phyloP scores from a whole-genome alignment of 129 eudicot genomes.

The Erigeron canadensis region DNA sequence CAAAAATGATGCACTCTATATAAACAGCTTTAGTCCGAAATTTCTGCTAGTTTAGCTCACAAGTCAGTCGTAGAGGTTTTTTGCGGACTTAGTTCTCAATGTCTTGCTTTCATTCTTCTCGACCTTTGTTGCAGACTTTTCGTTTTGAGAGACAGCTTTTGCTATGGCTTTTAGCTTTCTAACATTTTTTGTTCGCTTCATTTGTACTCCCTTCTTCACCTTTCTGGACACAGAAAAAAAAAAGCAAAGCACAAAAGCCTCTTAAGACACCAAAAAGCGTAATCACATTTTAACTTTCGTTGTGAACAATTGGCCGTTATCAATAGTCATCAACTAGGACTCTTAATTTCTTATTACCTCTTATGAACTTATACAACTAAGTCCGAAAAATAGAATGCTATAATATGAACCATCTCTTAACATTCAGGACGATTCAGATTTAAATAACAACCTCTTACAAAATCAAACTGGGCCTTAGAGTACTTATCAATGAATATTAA shows the following conservation, averaged over 20 bases:
- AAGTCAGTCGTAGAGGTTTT: constrained; percentile 66
- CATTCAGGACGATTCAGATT: neutral
- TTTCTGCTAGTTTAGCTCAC: neutral
- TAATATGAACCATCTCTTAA: neutral
- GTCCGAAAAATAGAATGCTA: neutral
- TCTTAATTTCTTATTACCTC: neutral
- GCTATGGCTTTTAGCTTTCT: constrained; percentile 80
- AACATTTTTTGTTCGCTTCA: constrained; percentile 77
- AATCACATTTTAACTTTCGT: neutral
- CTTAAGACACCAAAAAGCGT: neutral
- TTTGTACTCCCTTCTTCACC: constrained; percentile 67
- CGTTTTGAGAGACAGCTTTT: constrained; percentile 73
- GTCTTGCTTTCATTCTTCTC: constrained; percentile 70
- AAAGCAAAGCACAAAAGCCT: neutral
- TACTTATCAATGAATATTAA: neutral
- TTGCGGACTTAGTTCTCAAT: constrained; percentile 65
- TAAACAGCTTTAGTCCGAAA: constrained; percentile 12
- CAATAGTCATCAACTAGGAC: neutral
- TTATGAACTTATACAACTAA: neutral
- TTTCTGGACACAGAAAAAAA: constrained; percentile 44
- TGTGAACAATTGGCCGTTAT: neutral
- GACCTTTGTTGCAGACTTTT: constrained; percentile 50
- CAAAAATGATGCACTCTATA: constrained; percentile 15
- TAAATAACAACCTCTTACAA: too few species aligned
- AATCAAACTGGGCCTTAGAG: too few species aligned